Percentiles rank a stretch among this genome's conserved stretches.
Evolutionary conservation across 2,329 filamentous ascomycete species (phyloP).

Genomic region (Botrytis porri): DNA sequence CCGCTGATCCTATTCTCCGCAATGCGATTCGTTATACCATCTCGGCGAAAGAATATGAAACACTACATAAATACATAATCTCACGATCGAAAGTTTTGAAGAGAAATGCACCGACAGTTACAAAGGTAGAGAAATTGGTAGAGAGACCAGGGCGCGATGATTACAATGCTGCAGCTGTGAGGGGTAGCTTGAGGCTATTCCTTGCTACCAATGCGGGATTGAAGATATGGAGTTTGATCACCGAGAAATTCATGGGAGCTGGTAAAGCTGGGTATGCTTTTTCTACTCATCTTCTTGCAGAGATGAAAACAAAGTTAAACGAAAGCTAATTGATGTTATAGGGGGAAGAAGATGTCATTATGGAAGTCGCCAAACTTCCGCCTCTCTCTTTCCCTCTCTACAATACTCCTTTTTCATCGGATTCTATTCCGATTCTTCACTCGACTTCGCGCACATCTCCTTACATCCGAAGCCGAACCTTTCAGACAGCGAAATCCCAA

Average conservation of each 20-base stretch:
- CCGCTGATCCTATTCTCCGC: conserved; percentile 69
- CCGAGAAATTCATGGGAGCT: conserved; percentile 47
- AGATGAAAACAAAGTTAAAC: not conserved
- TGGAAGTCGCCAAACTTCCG: conserved; percentile 69
- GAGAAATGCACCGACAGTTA: conserved; percentile 54
- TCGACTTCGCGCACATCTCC: conserved; percentile 72
- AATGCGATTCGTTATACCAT: conserved; percentile 87
- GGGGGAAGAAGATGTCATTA: conserved; percentile 49
- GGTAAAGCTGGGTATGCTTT: conserved; percentile 24
- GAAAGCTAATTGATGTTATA: conserved; percentile 23
- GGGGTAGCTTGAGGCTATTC: conserved; percentile 70
- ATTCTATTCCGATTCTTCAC: conserved; percentile 87
- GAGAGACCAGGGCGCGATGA: conserved; percentile 49
- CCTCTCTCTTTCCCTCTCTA: conserved; percentile 77
- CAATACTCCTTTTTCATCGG: conserved; percentile 84
- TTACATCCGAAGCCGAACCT: conserved; percentile 73
- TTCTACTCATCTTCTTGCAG: not conserved
- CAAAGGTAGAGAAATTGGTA: conserved; percentile 48
- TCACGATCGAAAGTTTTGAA: conserved; percentile 63
- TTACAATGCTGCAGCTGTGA: conserved; percentile 67
- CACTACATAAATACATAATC: conserved; percentile 78
- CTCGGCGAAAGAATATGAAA: conserved; percentile 78
- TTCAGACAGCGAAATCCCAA: conserved; percentile 82
- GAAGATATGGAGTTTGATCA: conserved; percentile 58
- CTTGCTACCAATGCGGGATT: conserved; percentile 59